Evolutionary conservation across 2,329 filamentous ascomycete species (phyloP), one percentile per base, ranked within the genome.

Genomic region (Daldinia eschscholtzii): DNA sequence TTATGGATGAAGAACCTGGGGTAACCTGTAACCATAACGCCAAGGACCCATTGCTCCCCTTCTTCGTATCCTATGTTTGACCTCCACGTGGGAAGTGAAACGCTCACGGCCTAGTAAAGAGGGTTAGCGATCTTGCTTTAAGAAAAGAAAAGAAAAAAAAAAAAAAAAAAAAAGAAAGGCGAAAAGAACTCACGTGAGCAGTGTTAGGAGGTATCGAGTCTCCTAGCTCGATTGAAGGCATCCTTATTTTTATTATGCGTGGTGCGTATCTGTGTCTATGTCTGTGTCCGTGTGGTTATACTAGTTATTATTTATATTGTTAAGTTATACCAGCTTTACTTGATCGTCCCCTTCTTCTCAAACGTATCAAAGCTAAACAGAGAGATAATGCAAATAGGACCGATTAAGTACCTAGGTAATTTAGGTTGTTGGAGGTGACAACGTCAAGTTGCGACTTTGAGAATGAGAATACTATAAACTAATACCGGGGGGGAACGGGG

Each of bases 1-100:
- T 90, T 92, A 80, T 98, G 93, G 70, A 98, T 90, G 81, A 97
- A 98, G 83, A 98, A 99, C 61, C 94, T 93, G 68, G 96, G 96
- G 80, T 99, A 99, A 39, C 96, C 96, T 50, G 92, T 97, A 72
- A 88, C 86, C 94, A 99, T 92, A 77, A 90, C 91, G 70, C 86
- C 87, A 18, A 96, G 72, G n/a, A 99, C 93, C 91, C 93, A 96
- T 64, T 90, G 84, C 78, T 97, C 87, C 57, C 94, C 95, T 80
- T 99, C 94, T 80, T 99, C 96, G 77, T 99, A 99, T 44, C 89
- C 95, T 42, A 99, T 85, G 76, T 97, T 98, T 72, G 94, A 86
- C 72, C 86, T 87, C 96, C 96, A 99, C 81, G 94, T 97, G 42
- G 96, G 96, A 28, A 99, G 84, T 15, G 96, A 98, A 46, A 98